Evolutionary conservation across 2,329 filamentous ascomycete species (phyloP), one percentile per base, ranked within the genome.

Genomic region (Colletotrichum endophyticum): DNA sequence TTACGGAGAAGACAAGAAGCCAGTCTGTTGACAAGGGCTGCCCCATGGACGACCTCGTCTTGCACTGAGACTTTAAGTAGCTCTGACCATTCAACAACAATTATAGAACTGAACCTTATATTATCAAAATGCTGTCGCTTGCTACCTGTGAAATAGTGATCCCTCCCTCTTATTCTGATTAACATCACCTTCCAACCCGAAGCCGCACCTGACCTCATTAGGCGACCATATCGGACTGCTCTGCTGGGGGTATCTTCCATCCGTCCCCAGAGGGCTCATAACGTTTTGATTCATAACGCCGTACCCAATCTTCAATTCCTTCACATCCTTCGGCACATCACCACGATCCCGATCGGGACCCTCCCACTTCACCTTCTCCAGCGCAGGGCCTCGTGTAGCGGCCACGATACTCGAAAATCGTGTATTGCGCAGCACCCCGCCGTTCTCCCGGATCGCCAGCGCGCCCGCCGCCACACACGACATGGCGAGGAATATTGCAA

Each of bases 1-100:
- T 93, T 0, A 88, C 84, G 78, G 89, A 92, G 78, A 93, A 93
- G 86, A 91, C 87, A 56, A 82, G 72, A 36, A 44, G 36, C 6
- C 72, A 79, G 49, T 79, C 77, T 2, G 77, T 74, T 2, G 77
- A 80, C 4, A 67, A 80, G 59, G 80, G 80, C 0, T 81, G 80
- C 30, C 79, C 80, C 1, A 80, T 82, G 61, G 81, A 83, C 32
- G 80, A 83, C 53, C 72, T 83, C 8, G 79, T 82, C 4, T 63
- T 83, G 28, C 75, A 82, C 64, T 80, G 16, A 66, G n/a, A 4
- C 1, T 3, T 27, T 44, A 0, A 25, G 3, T 22, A 4, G 25
- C 5, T 4, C 0, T 19, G 0, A 12, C 25, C 5, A 7, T 5
- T 5, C 16, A 25, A n/a, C 4, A 30, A n/a, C 12, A n/a, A 2